Base-by-base conservation (phyloP, 2,329 filamentous ascomycete species). In the Phialocephala sp. region DNA sequence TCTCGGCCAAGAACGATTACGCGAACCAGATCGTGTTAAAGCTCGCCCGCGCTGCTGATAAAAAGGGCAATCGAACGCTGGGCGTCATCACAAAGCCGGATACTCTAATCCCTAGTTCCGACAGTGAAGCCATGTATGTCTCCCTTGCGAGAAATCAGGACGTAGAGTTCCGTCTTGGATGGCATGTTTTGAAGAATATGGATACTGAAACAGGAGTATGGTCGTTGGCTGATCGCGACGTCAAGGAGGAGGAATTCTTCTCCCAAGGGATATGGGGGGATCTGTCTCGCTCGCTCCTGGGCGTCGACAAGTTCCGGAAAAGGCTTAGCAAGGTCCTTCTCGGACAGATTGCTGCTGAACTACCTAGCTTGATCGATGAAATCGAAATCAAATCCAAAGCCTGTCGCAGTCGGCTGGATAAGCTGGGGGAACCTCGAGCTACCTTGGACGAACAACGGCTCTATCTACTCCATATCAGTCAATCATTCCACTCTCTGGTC, bases 41-140 rank as follows among this genome's bases (percentile, higher is more conserved):
- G 14, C 72, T 82, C 50, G 80, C 85, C 14, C 81, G 84, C 54
- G 67, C 62, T 62, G 66, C 71, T 27, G 81, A 83, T 67, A 59
- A 47, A 47, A 64, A 69, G 4, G 79, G 80, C 0, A 66, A 71
- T 37, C 73, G 81, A 47, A 83, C 81, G 0, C 61, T 84, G 0
- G 80, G 80, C 0, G 76, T 84, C 2, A 77, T 89, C 0, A 90
- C 87, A 0, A 90, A 89, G 68, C 83, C 86, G 0, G 88, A 91
- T 64, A 76, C 89, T 66, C 20, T 75, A 22, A 50, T 64, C n/a
- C 59, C 65, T 0, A 78, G 77, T 0, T 82, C 82, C 0, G 79
- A 76, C 0, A 79, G 76, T 32, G 82, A 85, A 67, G 63, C 63
- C 0, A 62, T 73, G 3, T 85, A 78, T 57, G 54, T 82, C 0